phyloP scores from a whole-genome alignment of 306 rosid genomes.

The Quercus robur region DNA sequence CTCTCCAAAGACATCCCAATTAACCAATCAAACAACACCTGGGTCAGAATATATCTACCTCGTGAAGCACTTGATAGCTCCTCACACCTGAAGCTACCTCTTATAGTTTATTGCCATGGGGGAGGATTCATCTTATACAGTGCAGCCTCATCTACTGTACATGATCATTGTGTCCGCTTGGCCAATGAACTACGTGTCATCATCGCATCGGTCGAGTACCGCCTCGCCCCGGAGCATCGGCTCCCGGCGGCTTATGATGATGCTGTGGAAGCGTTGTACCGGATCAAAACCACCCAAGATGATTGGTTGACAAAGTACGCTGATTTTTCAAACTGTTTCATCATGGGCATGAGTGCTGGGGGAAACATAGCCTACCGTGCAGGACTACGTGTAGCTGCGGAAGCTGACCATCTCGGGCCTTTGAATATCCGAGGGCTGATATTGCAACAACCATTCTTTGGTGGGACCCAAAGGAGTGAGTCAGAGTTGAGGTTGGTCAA shows the following conservation, averaged over 20 bases:
- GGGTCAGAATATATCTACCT: conserved; percentile 38
- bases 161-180: conserved; percentile 20
- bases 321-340: conserved; percentile 35
- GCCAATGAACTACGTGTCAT: conserved; percentile 13
- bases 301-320: conserved; percentile 39
- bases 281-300: conserved; percentile 24
- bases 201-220: conserved; percentile 45
- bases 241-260: conserved; percentile 52
- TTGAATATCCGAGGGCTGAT: conserved; percentile 41
- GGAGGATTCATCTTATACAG: conserved; percentile 35
- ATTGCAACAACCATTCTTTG: conserved; percentile 47
- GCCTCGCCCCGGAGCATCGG: conserved; percentile 52
- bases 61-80: conserved; percentile 22
- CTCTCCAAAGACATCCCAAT: conserved; percentile 42
- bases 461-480: conserved; percentile 36
- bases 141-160: conserved; percentile 28
- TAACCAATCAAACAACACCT: conserved; percentile 40
- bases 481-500: conserved; percentile 32
- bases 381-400: conserved; percentile 29
- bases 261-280: conserved; percentile 41
- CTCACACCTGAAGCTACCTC: conserved; percentile 27
- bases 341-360: conserved; percentile 55
- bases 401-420: not conserved
- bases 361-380: conserved; percentile 46
- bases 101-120: conserved; percentile 42